Base-by-base conservation (phyloP, 352 stramenopile species). In the Phytophthora litchii region DNA sequence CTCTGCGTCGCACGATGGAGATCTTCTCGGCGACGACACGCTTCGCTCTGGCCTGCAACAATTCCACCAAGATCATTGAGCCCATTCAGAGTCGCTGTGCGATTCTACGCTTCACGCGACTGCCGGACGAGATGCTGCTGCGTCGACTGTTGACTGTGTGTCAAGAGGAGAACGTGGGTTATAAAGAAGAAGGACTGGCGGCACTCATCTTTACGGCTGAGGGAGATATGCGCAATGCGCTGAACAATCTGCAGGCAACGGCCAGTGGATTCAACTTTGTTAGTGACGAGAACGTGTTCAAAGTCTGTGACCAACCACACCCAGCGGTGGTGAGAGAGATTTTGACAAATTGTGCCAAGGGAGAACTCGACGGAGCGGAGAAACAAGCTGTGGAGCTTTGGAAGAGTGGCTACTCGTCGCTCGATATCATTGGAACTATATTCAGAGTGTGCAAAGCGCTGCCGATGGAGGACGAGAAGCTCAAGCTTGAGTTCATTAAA, bases 1-100 rank as follows among this genome's bases (percentile, higher is more conserved):
- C 97, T 5, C 72, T 99, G 54, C 89, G 97, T 40, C 85, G 96
- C 34, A 99, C 96, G 2, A 99, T 99, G 97, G 97, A 99, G 83
- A 91, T 99, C 23, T 99, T 98, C 73, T 98, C 95, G 41, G 88
- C 86, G 58, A 98, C 97, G 5, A 99, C 97, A 37, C 88, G 97
- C 3, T 99, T 99, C 72, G 97, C 97, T 12, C 72, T 99, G 48
- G 97, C 97, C 4, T 99, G 97, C 78, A 99, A 99, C 79, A 92
- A 98, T 44, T 98, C 88, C 19, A 99, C 95, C 21, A 99, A 99
- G 84, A 99, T 99, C 67, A 99, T 99, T 70, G 97, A 99, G 75
- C 96, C 97, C 23, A 99, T 99, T 68, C 84, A 99, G 89, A 97
- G 82, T 65, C 91, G 97, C 49, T 99, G 97, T 48, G 97, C 97